Evolutionary conservation across 2,329 filamentous ascomycete genomes (phyloP), one percentile per base, ranked within the genome.

Genomic region (Acrocalymma vagum): DNA sequence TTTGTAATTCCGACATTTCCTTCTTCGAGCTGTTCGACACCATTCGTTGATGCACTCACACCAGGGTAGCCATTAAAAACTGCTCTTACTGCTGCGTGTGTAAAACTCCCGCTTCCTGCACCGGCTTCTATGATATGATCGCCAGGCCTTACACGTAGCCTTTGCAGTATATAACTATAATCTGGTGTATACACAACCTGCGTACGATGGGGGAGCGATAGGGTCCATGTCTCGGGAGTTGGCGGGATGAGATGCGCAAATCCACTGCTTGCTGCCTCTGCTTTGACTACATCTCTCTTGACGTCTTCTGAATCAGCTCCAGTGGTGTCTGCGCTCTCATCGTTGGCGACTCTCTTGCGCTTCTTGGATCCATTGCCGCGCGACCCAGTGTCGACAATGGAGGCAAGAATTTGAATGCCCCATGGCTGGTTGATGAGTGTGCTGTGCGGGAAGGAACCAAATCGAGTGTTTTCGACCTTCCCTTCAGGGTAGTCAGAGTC

Each of bases 351-450:
- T 34, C 72, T 64, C 58, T 77, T 78, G 38, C 81, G 77, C 69
- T 77, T 74, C 59, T 63, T 63, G 6, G 54, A 58, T 45, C 86
- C 87, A 35, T 87, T 81, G 22, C 90, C 90, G 57, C 91, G 79
- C n/a, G 90, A 94, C 9, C 92, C 91, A 0, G 92, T 96, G 62
- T 96, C 90, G 41, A 96, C 91, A 21, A 86, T 83, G 2, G 91
- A 96, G 6, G 94, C 94, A 30, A 90, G 81, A 15, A 97, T 85
- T 67, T 97, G 94, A 6, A 88, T 90, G 18, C 94, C 94, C 93
- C 93, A 97, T 27, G 89, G 87, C 38, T 91, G 77, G 5, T 83
- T 78, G 39, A 96, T 62, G 17, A 79, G 67, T 0, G 75, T 78
- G 48, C 65, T 75, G 55, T 79, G 77, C 3, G 77, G 77, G 39